phyloP scores from a whole-genome alignment of 345 rosid genomes.

The Raphanus sativus region DNA sequence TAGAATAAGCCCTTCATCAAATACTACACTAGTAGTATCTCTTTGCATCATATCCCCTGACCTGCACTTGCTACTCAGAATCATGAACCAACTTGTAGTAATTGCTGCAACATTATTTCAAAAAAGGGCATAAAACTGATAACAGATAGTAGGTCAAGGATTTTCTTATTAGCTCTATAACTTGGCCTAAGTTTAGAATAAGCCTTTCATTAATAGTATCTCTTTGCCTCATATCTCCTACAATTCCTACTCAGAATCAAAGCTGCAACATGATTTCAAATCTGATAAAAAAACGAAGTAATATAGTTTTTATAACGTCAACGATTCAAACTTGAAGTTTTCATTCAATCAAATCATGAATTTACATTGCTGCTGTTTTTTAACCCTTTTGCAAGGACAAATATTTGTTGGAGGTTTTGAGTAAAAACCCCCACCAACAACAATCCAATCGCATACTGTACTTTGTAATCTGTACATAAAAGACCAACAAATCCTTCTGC shows the following conservation, averaged over 20 bases:
- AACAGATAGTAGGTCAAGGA: not conserved
- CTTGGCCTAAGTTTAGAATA: not conserved
- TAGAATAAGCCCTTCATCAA: no score
- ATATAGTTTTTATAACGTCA: not conserved
- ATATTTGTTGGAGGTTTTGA: not conserved
- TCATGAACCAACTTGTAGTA: not conserved
- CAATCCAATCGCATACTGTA: not conserved
- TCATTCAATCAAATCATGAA: not conserved
- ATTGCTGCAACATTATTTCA: not conserved
- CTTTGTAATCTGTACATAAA: not conserved
- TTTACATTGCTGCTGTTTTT: not conserved
- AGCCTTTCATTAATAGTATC: not conserved
- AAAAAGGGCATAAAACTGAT: not conserved
- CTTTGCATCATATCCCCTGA: no score
- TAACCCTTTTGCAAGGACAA: not conserved
- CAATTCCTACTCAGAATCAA: not conserved
- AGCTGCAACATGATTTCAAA: not conserved
- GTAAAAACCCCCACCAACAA: constrained; percentile 6
- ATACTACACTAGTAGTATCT: no score
- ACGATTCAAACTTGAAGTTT: not conserved
- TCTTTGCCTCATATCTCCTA: no score
- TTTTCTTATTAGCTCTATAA: not conserved
- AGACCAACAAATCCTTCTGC: constrained; percentile 44
- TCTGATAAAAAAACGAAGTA: not conserved
- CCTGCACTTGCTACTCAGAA: not conserved